These are phyloP conservation scores for Amoebophrya sp. DNA, from an alignment of 169 alveolate species.

Conservation along the genomic window DNA sequence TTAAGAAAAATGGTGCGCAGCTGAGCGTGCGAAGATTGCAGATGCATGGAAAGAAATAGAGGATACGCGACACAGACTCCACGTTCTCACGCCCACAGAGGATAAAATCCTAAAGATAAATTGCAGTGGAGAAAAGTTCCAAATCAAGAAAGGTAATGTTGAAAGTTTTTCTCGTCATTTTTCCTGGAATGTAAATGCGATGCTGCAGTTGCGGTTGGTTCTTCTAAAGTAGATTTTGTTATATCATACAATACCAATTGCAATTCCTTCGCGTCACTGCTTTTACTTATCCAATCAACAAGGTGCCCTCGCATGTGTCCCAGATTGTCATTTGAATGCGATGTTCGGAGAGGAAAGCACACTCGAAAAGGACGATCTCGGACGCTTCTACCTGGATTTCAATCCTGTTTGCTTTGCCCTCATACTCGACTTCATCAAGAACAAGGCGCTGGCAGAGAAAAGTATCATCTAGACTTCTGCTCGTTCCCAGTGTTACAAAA, in stretches of 20 bases:
- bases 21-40: neutral
- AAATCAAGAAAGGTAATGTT: neutral
- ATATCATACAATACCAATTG: too few relatives aligned
- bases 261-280: too few relatives aligned
- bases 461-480: too few relatives aligned
- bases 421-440: neutral
- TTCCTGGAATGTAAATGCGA: too few relatives aligned
- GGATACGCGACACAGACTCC: neutral
- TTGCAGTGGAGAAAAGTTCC: neutral
- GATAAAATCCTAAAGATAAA: neutral
- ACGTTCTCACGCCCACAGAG: neutral
- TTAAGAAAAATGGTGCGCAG: too few relatives aligned
- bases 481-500: too few relatives aligned
- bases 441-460: conserved; percentile 9
- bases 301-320: neutral
- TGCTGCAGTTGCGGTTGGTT: too few relatives aligned
- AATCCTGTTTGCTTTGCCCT: neutral
- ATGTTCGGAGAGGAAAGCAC: neutral
- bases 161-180: too few relatives aligned
- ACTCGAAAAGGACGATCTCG: neutral
- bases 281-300: neutral
- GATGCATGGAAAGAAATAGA: neutral
- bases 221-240: too few relatives aligned
- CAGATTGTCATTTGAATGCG: neutral
- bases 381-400: neutral